These are phyloP conservation scores for Pinus taeda DNA, from an alignment of 75 land plant genomes.

Conservation along the genomic window DNA sequence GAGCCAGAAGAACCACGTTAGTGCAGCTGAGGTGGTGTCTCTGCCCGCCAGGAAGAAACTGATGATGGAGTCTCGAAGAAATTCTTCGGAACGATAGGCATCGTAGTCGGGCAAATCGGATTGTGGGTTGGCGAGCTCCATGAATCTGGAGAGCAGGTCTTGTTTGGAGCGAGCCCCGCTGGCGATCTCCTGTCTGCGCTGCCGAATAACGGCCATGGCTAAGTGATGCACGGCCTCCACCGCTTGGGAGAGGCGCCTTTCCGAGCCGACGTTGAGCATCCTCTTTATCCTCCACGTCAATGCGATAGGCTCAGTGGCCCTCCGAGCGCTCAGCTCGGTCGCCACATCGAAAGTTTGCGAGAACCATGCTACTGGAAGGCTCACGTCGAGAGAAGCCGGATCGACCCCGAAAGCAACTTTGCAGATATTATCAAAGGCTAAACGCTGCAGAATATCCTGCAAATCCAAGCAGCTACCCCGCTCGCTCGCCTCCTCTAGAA, in stretches of 20 bases:
- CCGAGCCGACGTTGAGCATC: constrained; percentile 8
- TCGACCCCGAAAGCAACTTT: constrained; percentile 56
- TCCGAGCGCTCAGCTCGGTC: constrained; percentile 35
- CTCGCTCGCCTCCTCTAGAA: background rate
- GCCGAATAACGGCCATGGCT: constrained; percentile 29
- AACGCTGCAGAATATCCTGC: no score
- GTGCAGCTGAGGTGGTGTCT: no score
- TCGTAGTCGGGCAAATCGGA: constrained; percentile 2
- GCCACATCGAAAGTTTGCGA: constrained; percentile 69
- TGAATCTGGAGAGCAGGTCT: no score
- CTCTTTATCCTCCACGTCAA: constrained; percentile 53
- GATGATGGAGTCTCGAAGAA: constrained; percentile 42
- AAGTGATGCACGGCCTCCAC: constrained; percentile 35
- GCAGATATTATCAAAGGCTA: no score
- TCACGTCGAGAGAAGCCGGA: constrained; percentile 42
- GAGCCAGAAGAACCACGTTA: no score
- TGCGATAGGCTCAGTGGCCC: constrained; percentile 34
- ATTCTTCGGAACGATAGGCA: constrained; percentile 19
- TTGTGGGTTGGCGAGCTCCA: background rate
- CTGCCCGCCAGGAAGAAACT: no score
- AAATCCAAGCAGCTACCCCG: background rate
- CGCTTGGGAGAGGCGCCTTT: constrained; percentile 32
- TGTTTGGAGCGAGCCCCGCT: background rate
- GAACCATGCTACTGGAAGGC: constrained; percentile 40
- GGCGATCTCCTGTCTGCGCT: constrained; percentile 16